A percentile compares a stretch with the other conserved stretches of the same genome.
phyloP scores from a whole-genome alignment of 2,329 filamentous ascomycete species.

The Bipolaris gigantea region DNA sequence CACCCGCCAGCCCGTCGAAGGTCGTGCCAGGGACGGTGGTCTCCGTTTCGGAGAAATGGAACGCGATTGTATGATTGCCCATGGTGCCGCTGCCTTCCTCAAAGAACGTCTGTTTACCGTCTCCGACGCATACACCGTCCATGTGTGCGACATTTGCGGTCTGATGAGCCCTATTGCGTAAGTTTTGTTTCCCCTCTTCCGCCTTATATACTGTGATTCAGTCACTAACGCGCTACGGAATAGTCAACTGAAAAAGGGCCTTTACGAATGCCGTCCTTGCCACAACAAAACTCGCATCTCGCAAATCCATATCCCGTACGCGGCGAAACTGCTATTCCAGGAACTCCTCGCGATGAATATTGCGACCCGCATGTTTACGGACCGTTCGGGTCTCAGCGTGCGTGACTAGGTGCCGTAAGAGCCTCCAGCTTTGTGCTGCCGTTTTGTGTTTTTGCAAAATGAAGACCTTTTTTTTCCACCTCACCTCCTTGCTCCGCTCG shows the following conservation, averaged over 20 bases:
- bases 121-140: slow-evolving; percentile 95
- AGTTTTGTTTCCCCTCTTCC: slow-evolving; percentile 56
- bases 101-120: slow-evolving; percentile 98
- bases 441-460: background rate
- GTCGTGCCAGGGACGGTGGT: slow-evolving; percentile 96
- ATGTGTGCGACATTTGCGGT: slow-evolving; percentile 97
- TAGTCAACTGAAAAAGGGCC: slow-evolving; percentile 90
- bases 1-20: slow-evolving; percentile 95
- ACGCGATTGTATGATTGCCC: slow-evolving; percentile 99
- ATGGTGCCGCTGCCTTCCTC: slow-evolving; percentile 92
- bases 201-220: background rate
- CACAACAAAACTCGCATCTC: slow-evolving; percentile 99
- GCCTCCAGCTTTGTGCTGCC: background rate
- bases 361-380: slow-evolving; percentile 94
- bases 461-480: background rate
- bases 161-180: slow-evolving; percentile 99
- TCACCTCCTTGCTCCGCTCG: background rate
- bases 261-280: slow-evolving; percentile 95
- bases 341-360: slow-evolving; percentile 99
- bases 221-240: slow-evolving; percentile 21
- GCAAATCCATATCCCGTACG: slow-evolving; percentile 96
- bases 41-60: slow-evolving; percentile 99
- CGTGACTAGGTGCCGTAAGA: slow-evolving; percentile 47
- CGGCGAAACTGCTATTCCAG: slow-evolving; percentile 97
- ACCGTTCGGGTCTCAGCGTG: slow-evolving; percentile 73